Base-by-base conservation (phyloP, 305 asterid species). In the Solanum hybrid region DNA sequence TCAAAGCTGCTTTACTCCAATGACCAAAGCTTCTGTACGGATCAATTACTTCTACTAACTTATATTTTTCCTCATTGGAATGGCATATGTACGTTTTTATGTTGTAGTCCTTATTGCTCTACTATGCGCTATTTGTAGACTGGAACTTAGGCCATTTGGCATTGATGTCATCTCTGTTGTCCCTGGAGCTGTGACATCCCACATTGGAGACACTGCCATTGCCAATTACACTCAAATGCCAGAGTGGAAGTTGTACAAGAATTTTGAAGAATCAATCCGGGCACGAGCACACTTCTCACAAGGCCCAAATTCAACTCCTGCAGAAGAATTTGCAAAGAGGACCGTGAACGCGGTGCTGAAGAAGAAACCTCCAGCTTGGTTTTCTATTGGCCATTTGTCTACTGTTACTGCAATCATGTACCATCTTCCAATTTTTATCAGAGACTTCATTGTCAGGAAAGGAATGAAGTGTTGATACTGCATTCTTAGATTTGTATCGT, bases 171-270 rank as follows among this genome's bases (percentile, higher is more conserved):
- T 96, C 60, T 92, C 91, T 73, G 91, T 95, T 36, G 98, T 95
- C 7, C 99, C 99, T 3, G 99, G 99, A 85, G 98, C 97, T 36
- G 93, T 97, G 88, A 93, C 88, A 88, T 97, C 99, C 0, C 96
- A 96, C 69, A 88, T 97, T 90, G 99, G 97, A 86, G 92, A 91
- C 75, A 91, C 98, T 11, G 98, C 97, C 29, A n/a, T 93, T 29
- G 90, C 92, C 10, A 89, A 13, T 77, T 94, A 95, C 92, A 92
- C 29, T 26, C 89, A 87, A 86, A 95, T 95, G 99, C 99, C 99
- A 1, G 99, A 96, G 79, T 97, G 98, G 99, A 95, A 96, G 90
- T 85, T 95, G 81, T 97, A 94, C 94, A 96, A 97, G 93, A 92
- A 82, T 87, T 97, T 94, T 82, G 94, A 92, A 88, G 96, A 91